Evolutionary conservation across 2,329 filamentous ascomycete species (phyloP), one percentile per base, ranked within the genome.

Genomic region (Penicillium fuscoglaucum): DNA sequence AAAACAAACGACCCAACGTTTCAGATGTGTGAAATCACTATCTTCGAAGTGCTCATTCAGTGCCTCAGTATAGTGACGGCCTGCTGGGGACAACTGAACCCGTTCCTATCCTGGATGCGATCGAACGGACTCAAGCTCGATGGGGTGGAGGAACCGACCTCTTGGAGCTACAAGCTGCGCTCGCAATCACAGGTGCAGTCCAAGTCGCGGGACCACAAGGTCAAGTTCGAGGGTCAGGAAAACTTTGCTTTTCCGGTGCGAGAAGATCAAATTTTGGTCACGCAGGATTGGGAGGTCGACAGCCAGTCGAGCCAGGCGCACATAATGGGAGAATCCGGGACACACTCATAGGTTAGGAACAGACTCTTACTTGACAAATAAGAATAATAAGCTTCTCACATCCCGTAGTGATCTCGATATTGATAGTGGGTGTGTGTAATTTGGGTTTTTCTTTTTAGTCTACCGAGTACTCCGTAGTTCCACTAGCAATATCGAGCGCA

Each of bases 61-160:
- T 68, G 65, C 15, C 52, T 63, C 7, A 68, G 67, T 47, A 68
- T 68, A 13, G 60, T 67, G n/a, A 68, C 67, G 0, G 67, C 67
- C 28, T 66, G 62, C 47, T 64, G 62, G 57, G 58, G 60, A 6
- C 66, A 68, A 52, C 44, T 67, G 17, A 67, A 58, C 40, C 66
- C 64, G 0, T 67, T 68, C 50, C 47, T 69, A 17, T 61, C 61
- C 6, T 62, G 63, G 60, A 46, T 46, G 44, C 44, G 44, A 46
- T 46, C 44, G 17, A 46, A 46, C 17, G 44, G 44, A 6, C 57
- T 65, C 55, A 63, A 57, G 17, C 57, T 66, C 21, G 45, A 54
- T 12, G 61, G 61, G 0, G 60, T 58, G 13, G 54, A 62, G 37
- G 58, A 61, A 9, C 55, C 45, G 6, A 58, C 55, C n/a, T 35